Percentiles rank a stretch among this genome's conserved stretches.
These are phyloP conservation scores for Lactarius tabidus DNA, from an alignment of 768 basidiomycete genomes.

Conservation along the genomic window DNA sequence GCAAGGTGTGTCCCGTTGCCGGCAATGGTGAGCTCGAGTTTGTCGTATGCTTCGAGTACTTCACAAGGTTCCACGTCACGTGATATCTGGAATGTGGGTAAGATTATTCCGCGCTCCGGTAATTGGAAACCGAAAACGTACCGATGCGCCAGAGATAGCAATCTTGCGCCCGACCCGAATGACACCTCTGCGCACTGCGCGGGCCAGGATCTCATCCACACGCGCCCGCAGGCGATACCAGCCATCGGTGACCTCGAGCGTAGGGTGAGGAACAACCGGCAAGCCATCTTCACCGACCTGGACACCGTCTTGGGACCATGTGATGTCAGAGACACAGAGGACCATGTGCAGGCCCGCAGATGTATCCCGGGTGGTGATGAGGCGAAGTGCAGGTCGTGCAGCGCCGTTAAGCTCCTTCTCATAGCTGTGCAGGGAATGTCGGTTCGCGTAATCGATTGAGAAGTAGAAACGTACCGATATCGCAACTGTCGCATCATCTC, in stretches of 20 bases:
- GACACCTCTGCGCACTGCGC: conserved; percentile 62
- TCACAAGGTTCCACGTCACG: conserved; percentile 67
- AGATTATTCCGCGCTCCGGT: conserved; percentile 44
- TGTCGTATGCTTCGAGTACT: conserved; percentile 74
- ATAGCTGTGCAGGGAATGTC: conserved; percentile 35
- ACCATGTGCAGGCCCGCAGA: conserved; percentile 77
- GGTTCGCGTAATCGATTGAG: not conserved
- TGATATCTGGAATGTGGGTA: conserved; percentile 35
- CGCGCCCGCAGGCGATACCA: conserved; percentile 87
- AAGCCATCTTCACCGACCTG: conserved; percentile 36
- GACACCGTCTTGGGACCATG: conserved; percentile 42
- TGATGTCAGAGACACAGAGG: conserved; percentile 74
- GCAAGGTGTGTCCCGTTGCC: conserved; percentile 87
- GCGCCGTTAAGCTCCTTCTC: conserved; percentile 50
- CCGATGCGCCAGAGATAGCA: conserved; percentile 72
- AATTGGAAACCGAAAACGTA: conserved; percentile 31
- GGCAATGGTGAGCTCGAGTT: conserved; percentile 57
- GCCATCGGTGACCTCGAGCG: conserved; percentile 92
- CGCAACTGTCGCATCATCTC: conserved; percentile 80
- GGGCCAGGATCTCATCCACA: conserved; percentile 66
- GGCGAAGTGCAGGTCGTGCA: conserved; percentile 74
- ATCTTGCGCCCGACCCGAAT: conserved; percentile 82
- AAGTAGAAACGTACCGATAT: conserved; percentile 58
- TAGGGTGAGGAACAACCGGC: conserved; percentile 42
- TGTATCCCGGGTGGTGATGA: conserved; percentile 80